Percentiles rank a stretch among this genome's conserved stretches.
Evolutionary conservation across 148 eudicot species (phyloP).

Genomic region (Pharnaceum exiguum): DNA sequence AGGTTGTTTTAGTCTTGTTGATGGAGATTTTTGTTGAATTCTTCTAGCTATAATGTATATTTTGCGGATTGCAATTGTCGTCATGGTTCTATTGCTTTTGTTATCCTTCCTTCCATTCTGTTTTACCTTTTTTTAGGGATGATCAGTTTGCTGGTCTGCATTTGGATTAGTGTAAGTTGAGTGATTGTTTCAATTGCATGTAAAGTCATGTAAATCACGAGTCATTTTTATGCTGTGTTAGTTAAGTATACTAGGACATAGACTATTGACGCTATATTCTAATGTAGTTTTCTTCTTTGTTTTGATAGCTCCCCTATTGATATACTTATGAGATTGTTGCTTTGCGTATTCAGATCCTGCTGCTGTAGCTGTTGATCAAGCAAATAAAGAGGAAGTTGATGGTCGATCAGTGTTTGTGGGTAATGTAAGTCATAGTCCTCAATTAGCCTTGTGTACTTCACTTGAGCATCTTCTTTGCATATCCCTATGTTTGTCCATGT

Average conservation of each 20-base stretch:
- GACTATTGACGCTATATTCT: no score
- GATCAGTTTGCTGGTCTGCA: background rate
- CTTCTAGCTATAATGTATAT: no score
- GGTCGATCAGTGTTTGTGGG: constrained; percentile 82
- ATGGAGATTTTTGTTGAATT: no score
- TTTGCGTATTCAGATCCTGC: constrained; percentile 46
- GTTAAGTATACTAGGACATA: no score
- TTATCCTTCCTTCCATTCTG: background rate
- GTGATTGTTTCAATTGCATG: background rate
- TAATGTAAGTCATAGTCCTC: constrained; percentile 46
- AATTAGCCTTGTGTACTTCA: background rate
- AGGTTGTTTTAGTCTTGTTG: no score
- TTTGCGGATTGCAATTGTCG: no score
- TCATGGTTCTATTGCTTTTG: no score
- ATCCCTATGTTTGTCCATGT: background rate
- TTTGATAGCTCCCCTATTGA: background rate
- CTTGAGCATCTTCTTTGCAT: background rate
- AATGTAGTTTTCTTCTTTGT: background rate
- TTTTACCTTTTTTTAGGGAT: background rate
- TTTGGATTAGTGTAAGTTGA: background rate
- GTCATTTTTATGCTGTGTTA: no score
- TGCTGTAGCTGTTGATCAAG: constrained; percentile 50
- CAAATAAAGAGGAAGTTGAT: constrained; percentile 75
- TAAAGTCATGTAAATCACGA: background rate
- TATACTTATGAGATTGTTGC: background rate